Evolutionary conservation across 139 green algal genomes (phyloP), one percentile per base, ranked within the genome.

Genomic region (Chlamydomonas asymmetrica): DNA sequence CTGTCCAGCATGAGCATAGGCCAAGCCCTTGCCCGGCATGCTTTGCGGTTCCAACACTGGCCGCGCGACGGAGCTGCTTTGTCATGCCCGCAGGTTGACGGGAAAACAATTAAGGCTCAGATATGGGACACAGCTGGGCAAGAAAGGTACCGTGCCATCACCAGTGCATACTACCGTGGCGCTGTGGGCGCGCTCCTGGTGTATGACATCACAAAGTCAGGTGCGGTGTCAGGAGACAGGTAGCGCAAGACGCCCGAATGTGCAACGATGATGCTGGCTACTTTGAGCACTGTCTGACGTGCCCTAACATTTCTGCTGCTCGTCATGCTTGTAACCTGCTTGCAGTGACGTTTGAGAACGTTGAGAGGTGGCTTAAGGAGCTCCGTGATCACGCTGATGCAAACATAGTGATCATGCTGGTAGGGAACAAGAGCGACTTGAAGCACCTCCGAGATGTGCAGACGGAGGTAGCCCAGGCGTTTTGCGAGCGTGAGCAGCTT

Each of bases 121-220:
- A 99, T 99, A 60, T 99, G 96, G 96, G 96, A 99, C 80, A 99
- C 96, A 48, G 96, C 96, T 22, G 96, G 96, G 25, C 95, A 99
- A 79, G 96, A 99, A 79, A 85, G 96, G 37, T 99, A 99, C 85
- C 83, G 96, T 0, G 96, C 96, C 39, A 99, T 99, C 83, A 99
- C 96, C n/a, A 97, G 90, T 45, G 96, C 96, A 2, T 99, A 99
- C 85, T 99, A 99, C 88, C 84, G 96, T 18, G 96, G 96, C 13
- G 96, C 96, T 41, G 96, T 99, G 0, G 96, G 96, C 0, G 96
- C 96, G 6, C 86, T 99, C 54, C 89, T 99, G 10, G 96, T 99
- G 40, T 99, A 99, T 72, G 96, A 99, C 82, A 98, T 99, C 73
- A 99, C 96, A 34, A 99, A 99, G 88, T 87, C 92, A 66, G 87